These are phyloP conservation scores for Elaeis oleifera DNA, from an alignment of 202 grass and related monocot species.

Conservation along the genomic window DNA sequence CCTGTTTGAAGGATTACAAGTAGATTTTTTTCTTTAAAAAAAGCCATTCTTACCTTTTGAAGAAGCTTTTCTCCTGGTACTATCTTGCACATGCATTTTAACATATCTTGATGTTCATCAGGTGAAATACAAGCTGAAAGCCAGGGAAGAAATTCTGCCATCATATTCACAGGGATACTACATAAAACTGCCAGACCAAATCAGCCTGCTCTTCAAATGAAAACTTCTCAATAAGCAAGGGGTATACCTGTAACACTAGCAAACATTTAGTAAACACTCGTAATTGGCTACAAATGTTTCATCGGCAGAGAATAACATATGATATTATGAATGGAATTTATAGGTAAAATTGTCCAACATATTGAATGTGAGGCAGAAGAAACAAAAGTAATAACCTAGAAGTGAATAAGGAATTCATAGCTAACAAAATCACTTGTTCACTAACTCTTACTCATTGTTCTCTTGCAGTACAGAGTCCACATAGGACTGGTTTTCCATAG, in stretches of 20 bases:
- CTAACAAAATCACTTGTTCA: no score
- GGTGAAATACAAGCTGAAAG: constrained; percentile 63
- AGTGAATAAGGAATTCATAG: no score
- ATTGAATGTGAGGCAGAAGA: no score
- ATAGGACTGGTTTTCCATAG: no score
- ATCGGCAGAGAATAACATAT: constrained; percentile 8
- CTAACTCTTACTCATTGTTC: no score
- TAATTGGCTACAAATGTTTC: background rate
- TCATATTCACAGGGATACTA: constrained; percentile 80
- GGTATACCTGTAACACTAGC: constrained; percentile 56
- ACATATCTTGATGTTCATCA: constrained; percentile 69
- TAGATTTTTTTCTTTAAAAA: constrained; percentile 6
- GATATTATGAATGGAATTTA: background rate
- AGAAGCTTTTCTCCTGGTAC: constrained; percentile 86
- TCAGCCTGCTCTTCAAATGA: constrained; percentile 80
- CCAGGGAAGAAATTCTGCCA: constrained; percentile 85
- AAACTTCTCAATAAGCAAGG: constrained; percentile 71
- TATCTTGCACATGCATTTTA: constrained; percentile 62
- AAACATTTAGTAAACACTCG: constrained; percentile 3
- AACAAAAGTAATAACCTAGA: no score
- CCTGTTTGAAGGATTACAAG: background rate
- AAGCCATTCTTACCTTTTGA: constrained; percentile 40
- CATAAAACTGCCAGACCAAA: constrained; percentile 97
- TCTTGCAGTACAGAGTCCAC: no score
- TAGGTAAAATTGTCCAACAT: no score